Evolutionary conservation across 352 stramenopile genomes (phyloP), one percentile per base, ranked within the genome.

Genomic region (Phytophthora palmivora): DNA sequence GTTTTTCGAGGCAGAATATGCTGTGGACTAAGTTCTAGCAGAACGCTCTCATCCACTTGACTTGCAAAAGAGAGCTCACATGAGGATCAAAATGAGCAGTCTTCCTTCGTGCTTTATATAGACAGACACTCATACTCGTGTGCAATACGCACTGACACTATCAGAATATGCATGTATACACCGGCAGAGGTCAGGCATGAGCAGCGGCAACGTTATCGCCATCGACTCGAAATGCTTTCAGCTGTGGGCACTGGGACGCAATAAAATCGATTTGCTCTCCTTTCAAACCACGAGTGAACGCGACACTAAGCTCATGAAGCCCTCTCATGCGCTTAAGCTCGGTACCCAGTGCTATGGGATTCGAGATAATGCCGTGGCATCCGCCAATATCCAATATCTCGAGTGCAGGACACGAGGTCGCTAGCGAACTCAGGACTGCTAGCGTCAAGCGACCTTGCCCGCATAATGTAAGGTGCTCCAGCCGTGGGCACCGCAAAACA

Each of bases 1-100:
- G 39, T 92, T 91, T 49, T 92, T 92, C 45, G 72, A 66, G 38
- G 72, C 68, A 1, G 84, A 92, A 58, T 92, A 91, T 57, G 76
- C 65, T 4, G 63, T 90, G 11, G 82, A 92, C 15, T 77, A 48
- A 58, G 19, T 11, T n/a, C 19, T 16, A n/a, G n/a, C n/a, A n/a
- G n/a, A n/a, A n/a, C n/a, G 24, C 24, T 28, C n/a, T 28, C 24
- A 28, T 28, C 3, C 24, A 28, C 24, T 3, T 6, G 6, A 3
- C 6, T 3, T 28, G 24, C 24, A 3, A 28, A 28, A 28, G 24
- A 28, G 24, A 28, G 24, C 24, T 28, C 24, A 6, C 3, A 28
- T 28, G 24, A 59, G 14, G 34, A 26, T 15, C 18, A 33, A 32
- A 34, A 28, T 28, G 24, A 28, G 24, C 8, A 5, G 10, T 38